Base-by-base conservation (phyloP, 108 stramenopile species). In the Conticribra guillardii region DNA sequence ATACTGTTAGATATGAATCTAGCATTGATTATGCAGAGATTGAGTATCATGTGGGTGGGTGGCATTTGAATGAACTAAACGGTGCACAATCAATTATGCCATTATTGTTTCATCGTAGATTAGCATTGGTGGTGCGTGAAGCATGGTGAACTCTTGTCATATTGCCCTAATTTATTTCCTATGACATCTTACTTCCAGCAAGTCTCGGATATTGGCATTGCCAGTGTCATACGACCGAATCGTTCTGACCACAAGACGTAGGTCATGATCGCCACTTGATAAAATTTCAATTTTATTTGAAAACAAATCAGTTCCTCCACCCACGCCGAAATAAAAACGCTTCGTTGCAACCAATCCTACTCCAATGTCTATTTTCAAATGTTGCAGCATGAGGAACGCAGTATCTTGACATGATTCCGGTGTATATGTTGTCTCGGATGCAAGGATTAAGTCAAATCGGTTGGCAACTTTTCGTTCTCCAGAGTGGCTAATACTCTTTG, bases 321-420 rank as follows among this genome's bases (percentile, higher is more conserved):
- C 90, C 0, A 91, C 87, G 31, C 93, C 93, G 79, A 94, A 94
- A 82, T 94, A 94, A 54, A 89, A 94, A 1, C 93, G 84, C 72
- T 94, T 94, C 3, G 86, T 87, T 34, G 90, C 89, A 23, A 94
- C 83, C 7, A 81, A 78, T 9, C 84, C 93, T 23, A 85, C 54
- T 22, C 93, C 93, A 54, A 60, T 67, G 16, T 73, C 68, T 15
- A 74, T 41, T 56, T 75, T 82, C 54, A 94, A 57, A 63, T 90
- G 90, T 26, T 68, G 74, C 5, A 68, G 26, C 56, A 94, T 55
- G 18, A 91, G 63, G 14, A 60, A 74, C 8, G 89, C 90, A 19
- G 93, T 94, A 23, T 91, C 93, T 24, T 67, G 23, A 15, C 89
- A 87, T 4, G 90, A 71, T 31, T 71, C 56, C 8, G 45, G 31